A percentile compares a stretch with the other conserved stretches of the same genome.
Conservation (phyloP, 768 basidiomycete genomes). For the Boletus subparvulus region DNA sequence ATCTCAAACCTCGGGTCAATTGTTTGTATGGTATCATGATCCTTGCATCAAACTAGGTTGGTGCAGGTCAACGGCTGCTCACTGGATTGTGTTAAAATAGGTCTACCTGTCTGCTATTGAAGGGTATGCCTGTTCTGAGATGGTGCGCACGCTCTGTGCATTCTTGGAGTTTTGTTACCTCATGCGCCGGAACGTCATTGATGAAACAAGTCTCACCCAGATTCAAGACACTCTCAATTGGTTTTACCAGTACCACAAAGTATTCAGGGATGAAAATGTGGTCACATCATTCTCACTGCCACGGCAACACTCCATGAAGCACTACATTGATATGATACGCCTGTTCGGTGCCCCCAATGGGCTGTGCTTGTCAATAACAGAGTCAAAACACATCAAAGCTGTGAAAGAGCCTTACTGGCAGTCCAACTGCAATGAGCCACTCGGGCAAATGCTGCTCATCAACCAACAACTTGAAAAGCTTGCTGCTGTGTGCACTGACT, state of each 20-base stretch:
- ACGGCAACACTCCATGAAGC: too few species aligned
- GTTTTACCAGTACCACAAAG: constrained; percentile 21
- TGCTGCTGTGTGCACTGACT: constrained; percentile 15
- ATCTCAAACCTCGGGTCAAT: too few species aligned
- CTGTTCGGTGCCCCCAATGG: constrained; percentile 35
- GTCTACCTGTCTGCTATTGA: constrained; percentile 16
- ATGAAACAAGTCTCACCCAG: constrained; percentile 11
- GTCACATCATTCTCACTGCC: constrained; percentile 27
- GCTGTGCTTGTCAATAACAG: constrained; percentile 37
- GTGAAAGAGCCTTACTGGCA: constrained; percentile 29
- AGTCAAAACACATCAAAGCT: constrained; percentile 37
- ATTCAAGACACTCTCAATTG: constrained; percentile 15
- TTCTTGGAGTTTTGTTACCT: constrained; percentile 38
- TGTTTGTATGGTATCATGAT: too few species aligned
- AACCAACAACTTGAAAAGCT: constrained; percentile 33
- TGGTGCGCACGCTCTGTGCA: constrained; percentile 17
- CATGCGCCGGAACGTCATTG: constrained; percentile 16
- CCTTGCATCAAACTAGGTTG: too few species aligned
- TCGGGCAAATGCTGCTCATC: constrained; percentile 32
- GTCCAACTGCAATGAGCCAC: constrained; percentile 18
- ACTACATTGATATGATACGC: constrained; percentile 9
- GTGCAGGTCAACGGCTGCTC: too few species aligned
- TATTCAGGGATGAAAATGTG: constrained; percentile 17
- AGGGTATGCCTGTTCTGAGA: constrained; percentile 17
- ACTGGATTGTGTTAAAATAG: too few species aligned